Evolutionary conservation across 768 basidiomycete genomes (phyloP).

Genomic region (Hortiboletus flavorubellus): DNA sequence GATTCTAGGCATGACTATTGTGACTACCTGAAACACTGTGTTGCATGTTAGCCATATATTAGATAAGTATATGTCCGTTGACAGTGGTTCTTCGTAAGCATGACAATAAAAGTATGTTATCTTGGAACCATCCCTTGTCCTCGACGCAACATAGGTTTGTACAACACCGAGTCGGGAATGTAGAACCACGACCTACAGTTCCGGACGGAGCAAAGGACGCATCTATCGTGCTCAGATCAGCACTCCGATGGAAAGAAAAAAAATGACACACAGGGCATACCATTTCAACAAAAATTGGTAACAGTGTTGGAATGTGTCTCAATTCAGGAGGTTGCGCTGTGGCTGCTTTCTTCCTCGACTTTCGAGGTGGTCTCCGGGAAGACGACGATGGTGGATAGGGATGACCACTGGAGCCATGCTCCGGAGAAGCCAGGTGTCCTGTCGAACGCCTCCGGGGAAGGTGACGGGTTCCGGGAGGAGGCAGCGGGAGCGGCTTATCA

Average conservation of each 20-base stretch:
- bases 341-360: constrained; percentile 43
- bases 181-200: constrained; percentile 3
- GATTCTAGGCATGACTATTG: no score
- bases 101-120: not conserved
- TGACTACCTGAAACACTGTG: no score
- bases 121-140: not conserved
- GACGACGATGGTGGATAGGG: constrained; percentile 5
- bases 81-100: not conserved
- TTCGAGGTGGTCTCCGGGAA: constrained; percentile 18
- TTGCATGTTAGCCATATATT: no score
- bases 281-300: constrained; percentile 91
- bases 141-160: not conserved
- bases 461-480: constrained; percentile 17
- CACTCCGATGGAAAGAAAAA: not conserved
- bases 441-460: constrained; percentile 16
- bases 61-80: no score
- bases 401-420: not conserved
- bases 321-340: constrained; percentile 72
- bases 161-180: not conserved
- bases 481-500: constrained; percentile 44
- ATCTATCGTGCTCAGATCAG: constrained; percentile 28
- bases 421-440: constrained; percentile 5
- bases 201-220: constrained; percentile 31
- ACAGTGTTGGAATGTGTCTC: constrained; percentile 69
- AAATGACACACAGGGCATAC: constrained; percentile 41